Evolutionary conservation across 768 basidiomycete genomes (phyloP), one percentile per base, ranked within the genome.

Genomic region (Tulasnella calospora): DNA sequence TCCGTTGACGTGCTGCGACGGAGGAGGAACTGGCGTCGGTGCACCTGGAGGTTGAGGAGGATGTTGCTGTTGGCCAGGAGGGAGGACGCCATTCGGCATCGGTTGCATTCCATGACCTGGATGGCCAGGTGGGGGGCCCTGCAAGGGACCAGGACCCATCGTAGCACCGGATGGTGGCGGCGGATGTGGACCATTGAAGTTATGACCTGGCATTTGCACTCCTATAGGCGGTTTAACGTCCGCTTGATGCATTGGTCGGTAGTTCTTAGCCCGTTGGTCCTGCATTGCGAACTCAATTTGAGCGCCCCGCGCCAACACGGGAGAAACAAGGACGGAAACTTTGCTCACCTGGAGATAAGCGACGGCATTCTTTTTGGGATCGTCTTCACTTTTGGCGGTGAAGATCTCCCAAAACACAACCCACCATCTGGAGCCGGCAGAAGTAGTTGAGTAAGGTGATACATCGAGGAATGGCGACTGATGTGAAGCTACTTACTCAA

Each of bases 401-500:
- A 74, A 80, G 51, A 80, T 74, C 19, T 80, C 79, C 79, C 79
- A 80, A 46, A 80, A 80, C 30, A 80, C 79, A 27, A 80, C 79
- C 79, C 79, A 80, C 79, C 79, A 80, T 74, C 79, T 80, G 71
- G 17, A n/a, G 38, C 13, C 40, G 40, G 9, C 40, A 40, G 40
- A 40, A 3, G 47, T 15, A n/a, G 27, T 36, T 71, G 36, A 74
- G 72, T 38, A 44, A 35, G 38, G 38, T 35, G 57, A 61, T n/a
- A 27, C 30, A 30, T 15, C 57, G n/a, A 44, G 44, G 35, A 46
- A n/a, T 19, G 41, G 8, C 9, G 44, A 10, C 23, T 44, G 27
- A 55, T 36, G 67, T 75, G 17, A 69, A 27, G 36, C 27, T n/a
- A 83, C 84, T 81, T 78, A 85, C 83, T 85, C 85, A 78, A 82